Evolutionary conservation across 1,139 yeast species (phyloP).

Genomic region (Candida dubliniensis): DNA sequence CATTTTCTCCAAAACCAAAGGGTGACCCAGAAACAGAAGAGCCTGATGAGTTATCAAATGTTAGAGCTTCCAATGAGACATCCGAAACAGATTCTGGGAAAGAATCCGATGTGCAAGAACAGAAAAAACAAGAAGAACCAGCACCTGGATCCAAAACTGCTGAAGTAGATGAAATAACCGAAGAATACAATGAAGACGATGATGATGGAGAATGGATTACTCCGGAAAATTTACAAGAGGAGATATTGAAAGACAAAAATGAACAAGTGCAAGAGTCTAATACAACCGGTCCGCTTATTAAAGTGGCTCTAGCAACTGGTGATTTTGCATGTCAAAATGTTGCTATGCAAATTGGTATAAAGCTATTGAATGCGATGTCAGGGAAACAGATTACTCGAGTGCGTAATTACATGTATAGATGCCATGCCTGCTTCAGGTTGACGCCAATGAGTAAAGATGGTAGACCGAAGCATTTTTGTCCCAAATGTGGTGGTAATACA

Average conservation of each 20-base stretch:
- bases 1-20: conserved; percentile 4
- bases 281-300: conserved; percentile 35
- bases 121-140: conserved; percentile 6
- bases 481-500: conserved; percentile 94
- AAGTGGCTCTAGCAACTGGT: conserved; percentile 87
- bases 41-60: conserved; percentile 10
- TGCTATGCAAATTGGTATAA: conserved; percentile 84
- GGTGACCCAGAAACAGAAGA: conserved; percentile 15
- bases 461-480: conserved; percentile 82
- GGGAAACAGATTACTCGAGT: conserved; percentile 85
- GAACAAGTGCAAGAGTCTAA: conserved; percentile 39
- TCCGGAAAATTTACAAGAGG: conserved; percentile 74
- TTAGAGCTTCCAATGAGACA: conserved; percentile 8
- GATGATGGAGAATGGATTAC: conserved; percentile 98
- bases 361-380: conserved; percentile 78
- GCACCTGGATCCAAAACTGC: conserved; percentile 10
- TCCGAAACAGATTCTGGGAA: not conserved
- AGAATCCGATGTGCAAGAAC: conserved; percentile 10
- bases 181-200: conserved; percentile 56
- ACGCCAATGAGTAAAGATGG: conserved; percentile 78
- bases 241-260: conserved; percentile 62
- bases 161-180: conserved; percentile 21
- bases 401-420: conserved; percentile 89
- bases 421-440: conserved; percentile 93
- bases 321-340: conserved; percentile 98